Evolutionary conservation across 345 rosid species (phyloP).

Genomic region (Ceriops tagal): DNA sequence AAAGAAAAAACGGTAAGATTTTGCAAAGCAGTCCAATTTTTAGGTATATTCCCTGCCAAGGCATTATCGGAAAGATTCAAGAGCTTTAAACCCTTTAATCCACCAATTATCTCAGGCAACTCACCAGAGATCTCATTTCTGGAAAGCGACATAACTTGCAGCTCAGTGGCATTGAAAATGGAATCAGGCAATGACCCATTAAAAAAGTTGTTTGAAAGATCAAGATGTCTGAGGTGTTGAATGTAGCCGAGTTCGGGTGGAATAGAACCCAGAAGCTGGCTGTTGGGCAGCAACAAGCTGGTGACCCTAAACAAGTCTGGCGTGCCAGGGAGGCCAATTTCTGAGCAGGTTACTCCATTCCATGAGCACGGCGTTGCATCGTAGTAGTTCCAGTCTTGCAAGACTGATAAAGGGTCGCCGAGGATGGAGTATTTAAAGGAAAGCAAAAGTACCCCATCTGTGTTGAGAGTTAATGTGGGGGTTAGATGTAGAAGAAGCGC

Average conservation of each 20-base stretch:
- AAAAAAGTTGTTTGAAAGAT: constrained; percentile 63
- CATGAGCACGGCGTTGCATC: constrained; percentile 67
- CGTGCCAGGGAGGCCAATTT: constrained; percentile 37
- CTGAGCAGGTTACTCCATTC: constrained; percentile 61
- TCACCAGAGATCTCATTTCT: constrained; percentile 62
- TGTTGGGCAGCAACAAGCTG: constrained; percentile 48
- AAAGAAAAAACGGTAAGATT: constrained; percentile 66
- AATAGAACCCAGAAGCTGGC: constrained; percentile 61
- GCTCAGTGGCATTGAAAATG: constrained; percentile 51
- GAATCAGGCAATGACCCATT: constrained; percentile 61
- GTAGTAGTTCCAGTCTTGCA: constrained; percentile 58
- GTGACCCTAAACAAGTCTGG: constrained; percentile 61
- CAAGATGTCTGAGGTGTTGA: constrained; percentile 48
- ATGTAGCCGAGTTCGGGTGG: constrained; percentile 45
- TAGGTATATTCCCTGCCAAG: constrained; percentile 58
- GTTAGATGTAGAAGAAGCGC: constrained; percentile 21
- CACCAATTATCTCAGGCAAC: constrained; percentile 45
- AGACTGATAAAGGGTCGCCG: constrained; percentile 56
- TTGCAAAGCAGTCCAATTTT: constrained; percentile 37
- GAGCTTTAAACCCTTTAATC: constrained; percentile 41
- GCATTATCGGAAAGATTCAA: constrained; percentile 80
- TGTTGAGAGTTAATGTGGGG: constrained; percentile 43
- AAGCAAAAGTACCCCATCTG: constrained; percentile 57
- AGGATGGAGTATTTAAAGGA: constrained; percentile 68
- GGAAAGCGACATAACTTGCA: constrained; percentile 46